Evolutionary conservation across 352 stramenopile species (phyloP).

Genomic region (Phytophthora sp.): DNA sequence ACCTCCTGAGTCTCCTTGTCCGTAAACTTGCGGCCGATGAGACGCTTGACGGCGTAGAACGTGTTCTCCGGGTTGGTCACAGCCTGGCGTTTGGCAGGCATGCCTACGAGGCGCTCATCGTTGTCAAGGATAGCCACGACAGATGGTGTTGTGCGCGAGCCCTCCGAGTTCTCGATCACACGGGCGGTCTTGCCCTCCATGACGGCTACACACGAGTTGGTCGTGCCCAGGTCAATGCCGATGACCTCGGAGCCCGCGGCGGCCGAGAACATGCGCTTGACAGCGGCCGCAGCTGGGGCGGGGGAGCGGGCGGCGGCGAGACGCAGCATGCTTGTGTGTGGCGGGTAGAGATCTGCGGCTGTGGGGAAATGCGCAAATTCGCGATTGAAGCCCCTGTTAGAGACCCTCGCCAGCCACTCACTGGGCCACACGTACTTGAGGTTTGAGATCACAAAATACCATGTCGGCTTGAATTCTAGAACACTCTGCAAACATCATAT

Average conservation of each 20-base stretch:
- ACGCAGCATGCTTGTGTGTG: constrained; percentile 29
- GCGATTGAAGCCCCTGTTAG: constrained; percentile 30
- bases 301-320: constrained; percentile 27
- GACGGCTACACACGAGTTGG: constrained; percentile 93
- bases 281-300: constrained; percentile 16
- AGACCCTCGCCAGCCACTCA: constrained; percentile 27
- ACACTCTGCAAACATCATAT: background rate
- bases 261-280: constrained; percentile 61
- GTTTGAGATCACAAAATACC: background rate
- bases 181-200: constrained; percentile 86
- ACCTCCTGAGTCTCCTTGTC: constrained; percentile 96
- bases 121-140: constrained; percentile 96
- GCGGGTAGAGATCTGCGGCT: constrained; percentile 18
- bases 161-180: constrained; percentile 98
- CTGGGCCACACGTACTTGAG: constrained; percentile 27
- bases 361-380: constrained; percentile 43
- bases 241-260: constrained; percentile 74
- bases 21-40: constrained; percentile 95
- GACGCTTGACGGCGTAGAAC: constrained; percentile 97
- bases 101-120: constrained; percentile 94
- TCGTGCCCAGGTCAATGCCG: constrained; percentile 99
- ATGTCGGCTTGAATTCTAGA: background rate
- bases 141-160: constrained; percentile 95
- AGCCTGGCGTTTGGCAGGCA: constrained; percentile 95
- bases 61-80: constrained; percentile 98